These are phyloP conservation scores for Pleurotus ostreatus DNA, from an alignment of 768 basidiomycete genomes.

Conservation along the genomic window DNA sequence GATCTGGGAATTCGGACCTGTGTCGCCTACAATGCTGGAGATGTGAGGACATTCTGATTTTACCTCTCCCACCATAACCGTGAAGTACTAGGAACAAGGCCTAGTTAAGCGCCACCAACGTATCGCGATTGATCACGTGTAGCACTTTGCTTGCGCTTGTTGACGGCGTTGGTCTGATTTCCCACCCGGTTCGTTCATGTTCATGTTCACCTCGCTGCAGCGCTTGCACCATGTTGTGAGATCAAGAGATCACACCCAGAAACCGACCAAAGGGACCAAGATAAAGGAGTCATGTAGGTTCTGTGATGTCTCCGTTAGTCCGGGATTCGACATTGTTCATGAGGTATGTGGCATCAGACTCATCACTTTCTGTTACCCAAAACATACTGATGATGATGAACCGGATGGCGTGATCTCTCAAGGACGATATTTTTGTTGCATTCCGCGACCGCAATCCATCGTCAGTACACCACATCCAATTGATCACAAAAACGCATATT, in stretches of 20 bases:
- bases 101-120: not conserved
- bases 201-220: not conserved
- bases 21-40: constrained; percentile 27
- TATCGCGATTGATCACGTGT: no score
- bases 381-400: not conserved
- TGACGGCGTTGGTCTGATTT: not conserved
- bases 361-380: not conserved
- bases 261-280: not conserved
- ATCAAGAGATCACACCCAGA: constrained; percentile 39
- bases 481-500: constrained; percentile 51
- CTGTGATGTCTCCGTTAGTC: constrained; percentile 36
- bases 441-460: constrained; percentile 51
- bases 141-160: not conserved
- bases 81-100: not conserved
- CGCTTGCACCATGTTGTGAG: not conserved
- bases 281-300: constrained; percentile 30
- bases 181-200: not conserved
- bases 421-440: constrained; percentile 48
- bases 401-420: not conserved
- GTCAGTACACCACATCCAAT: constrained; percentile 41
- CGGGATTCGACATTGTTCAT: constrained; percentile 45
- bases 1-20: constrained; percentile 12
- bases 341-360: constrained; percentile 30
- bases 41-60: constrained; percentile 38
- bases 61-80: not conserved